A percentile compares a stretch with the other conserved stretches of the same genome.
phyloP scores from a whole-genome alignment of 345 rosid genomes.

The Eucalyptus paniculata region DNA sequence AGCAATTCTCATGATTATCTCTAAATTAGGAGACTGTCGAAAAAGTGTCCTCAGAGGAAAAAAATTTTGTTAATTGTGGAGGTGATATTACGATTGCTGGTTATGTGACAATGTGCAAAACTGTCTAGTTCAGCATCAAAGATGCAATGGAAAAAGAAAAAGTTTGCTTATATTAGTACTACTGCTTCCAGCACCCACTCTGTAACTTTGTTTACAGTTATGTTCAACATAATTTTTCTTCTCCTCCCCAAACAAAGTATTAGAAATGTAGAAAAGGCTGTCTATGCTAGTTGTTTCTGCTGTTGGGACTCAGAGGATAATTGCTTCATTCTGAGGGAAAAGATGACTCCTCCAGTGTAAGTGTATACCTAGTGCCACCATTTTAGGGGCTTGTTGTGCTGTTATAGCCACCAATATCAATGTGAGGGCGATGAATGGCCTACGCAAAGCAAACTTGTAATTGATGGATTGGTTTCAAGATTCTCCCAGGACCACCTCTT shows the following conservation, averaged over 20 bases:
- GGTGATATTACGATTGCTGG: not conserved
- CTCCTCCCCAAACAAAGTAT: not conserved
- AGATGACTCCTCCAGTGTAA: not conserved
- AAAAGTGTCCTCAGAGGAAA: not conserved
- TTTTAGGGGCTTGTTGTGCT: not conserved
- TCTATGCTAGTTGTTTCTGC: not conserved
- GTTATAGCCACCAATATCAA: not conserved
- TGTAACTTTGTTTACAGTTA: not conserved
- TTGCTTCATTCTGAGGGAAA: not conserved
- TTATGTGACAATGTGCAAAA: not conserved
- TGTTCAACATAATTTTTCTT: not conserved
- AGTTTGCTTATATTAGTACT: not conserved
- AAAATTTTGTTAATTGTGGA: not conserved
- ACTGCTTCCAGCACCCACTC: not conserved
- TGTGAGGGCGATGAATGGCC: not conserved
- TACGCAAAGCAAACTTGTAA: not conserved
- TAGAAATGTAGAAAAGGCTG: not conserved
- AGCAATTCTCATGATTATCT: not conserved
- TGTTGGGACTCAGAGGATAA: not conserved
- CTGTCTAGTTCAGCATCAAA: not conserved
- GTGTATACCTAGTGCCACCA: not conserved
- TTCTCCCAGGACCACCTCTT: not conserved
- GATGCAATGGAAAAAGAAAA: not conserved
- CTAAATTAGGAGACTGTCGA: not conserved
- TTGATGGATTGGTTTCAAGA: not conserved